A percentile compares a stretch with the other conserved stretches of the same genome.
phyloP scores from a whole-genome alignment of 164 flowering plant genomes.

The Chimonanthus salicifolius region DNA sequence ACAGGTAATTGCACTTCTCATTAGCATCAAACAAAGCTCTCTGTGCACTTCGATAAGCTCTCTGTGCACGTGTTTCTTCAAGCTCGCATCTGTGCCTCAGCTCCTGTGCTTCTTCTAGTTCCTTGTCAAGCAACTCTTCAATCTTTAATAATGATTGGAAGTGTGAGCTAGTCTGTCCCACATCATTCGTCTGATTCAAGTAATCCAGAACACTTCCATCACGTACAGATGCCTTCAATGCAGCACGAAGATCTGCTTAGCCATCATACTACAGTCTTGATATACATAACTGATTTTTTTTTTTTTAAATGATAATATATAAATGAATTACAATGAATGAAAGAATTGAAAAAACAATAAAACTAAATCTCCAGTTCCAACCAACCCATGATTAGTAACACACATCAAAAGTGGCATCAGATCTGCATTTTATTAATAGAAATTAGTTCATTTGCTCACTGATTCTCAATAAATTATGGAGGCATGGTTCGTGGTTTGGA shows the following conservation, averaged over 20 bases:
- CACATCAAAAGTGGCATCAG: slow-evolving; percentile 6
- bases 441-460: slow-evolving; percentile 9
- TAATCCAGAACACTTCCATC: slow-evolving; percentile 23
- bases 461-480: slow-evolving; percentile 1
- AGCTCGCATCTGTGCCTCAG: slow-evolving; percentile 63
- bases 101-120: slow-evolving; percentile 82
- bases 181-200: slow-evolving; percentile 20
- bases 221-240: slow-evolving; percentile 24
- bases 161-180: slow-evolving; percentile 23
- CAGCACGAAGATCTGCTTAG: slow-evolving; percentile 6
- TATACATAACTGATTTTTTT: no score
- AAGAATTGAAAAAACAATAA: neutral
- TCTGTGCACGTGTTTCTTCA: slow-evolving; percentile 79
- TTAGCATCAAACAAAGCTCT: slow-evolving; percentile 73
- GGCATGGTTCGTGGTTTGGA: slow-evolving; percentile 7
- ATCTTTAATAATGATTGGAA: slow-evolving; percentile 39
- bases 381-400: neutral
- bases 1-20: slow-evolving; percentile 56
- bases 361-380: slow-evolving; percentile 13
- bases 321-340: neutral
- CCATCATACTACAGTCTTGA: neutral
- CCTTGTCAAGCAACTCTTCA: slow-evolving; percentile 71
- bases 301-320: neutral
- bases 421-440: slow-evolving; percentile 11
- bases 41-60: slow-evolving; percentile 80